These are phyloP conservation scores for Helianthus annuus DNA, from an alignment of 129 eudicot genomes.

Conservation along the genomic window DNA sequence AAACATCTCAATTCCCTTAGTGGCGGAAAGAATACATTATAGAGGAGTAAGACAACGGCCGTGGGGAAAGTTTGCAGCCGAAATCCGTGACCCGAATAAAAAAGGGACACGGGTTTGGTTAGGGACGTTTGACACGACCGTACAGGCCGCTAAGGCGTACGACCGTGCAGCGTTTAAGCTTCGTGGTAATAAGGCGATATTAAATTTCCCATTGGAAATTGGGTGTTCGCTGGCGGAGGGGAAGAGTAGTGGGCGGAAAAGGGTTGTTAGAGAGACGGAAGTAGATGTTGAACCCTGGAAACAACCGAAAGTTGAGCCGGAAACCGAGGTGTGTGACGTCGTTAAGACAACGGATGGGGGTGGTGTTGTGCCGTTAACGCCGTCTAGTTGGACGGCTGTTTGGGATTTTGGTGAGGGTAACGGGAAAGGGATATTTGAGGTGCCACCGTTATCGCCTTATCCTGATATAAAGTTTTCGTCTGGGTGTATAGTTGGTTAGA, in stretches of 20 bases:
- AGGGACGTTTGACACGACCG: conserved; percentile 45
- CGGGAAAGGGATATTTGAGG: conserved; percentile 46
- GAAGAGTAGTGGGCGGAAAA: conserved; percentile 29
- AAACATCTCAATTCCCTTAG: conserved; percentile 33
- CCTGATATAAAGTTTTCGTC: conserved; percentile 27
- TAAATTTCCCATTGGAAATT: conserved; percentile 45
- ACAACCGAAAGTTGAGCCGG: conserved; percentile 24
- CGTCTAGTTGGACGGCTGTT: conserved; percentile 43
- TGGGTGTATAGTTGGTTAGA: conserved; percentile 9
- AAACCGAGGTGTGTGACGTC: neutral
- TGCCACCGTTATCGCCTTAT: conserved; percentile 54
- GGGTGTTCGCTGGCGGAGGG: neutral
- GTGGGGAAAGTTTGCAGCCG: conserved; percentile 57
- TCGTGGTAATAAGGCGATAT: conserved; percentile 49
- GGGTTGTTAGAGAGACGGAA: conserved; percentile 14
- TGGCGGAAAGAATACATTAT: conserved; percentile 22
- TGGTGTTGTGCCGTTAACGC: conserved; percentile 35
- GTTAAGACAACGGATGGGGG: conserved; percentile 16
- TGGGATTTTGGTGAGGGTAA: conserved; percentile 44
- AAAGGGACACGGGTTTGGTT: conserved; percentile 51
- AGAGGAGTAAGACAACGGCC: conserved; percentile 51
- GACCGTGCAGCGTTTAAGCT: conserved; percentile 41
- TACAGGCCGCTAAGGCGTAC: conserved; percentile 49
- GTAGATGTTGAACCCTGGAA: neutral
- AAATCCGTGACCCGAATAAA: conserved; percentile 46